A percentile compares a stretch with the other conserved stretches of the same genome.
Evolutionary conservation across 2,329 filamentous ascomycete genomes (phyloP).

Genomic region (Coleophoma crateriformis): DNA sequence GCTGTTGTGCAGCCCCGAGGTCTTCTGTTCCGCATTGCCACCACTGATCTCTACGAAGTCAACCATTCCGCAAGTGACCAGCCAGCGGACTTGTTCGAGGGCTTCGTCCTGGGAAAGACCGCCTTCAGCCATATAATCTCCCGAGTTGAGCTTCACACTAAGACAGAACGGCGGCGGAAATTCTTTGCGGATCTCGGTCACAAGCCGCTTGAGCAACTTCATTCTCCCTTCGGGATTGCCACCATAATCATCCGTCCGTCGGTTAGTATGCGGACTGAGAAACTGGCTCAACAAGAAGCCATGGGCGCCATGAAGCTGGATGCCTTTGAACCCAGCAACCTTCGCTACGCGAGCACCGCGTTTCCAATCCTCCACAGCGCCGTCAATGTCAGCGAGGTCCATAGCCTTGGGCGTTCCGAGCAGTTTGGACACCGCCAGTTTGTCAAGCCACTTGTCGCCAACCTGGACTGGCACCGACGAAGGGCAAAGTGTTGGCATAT

Average conservation of each 20-base stretch:
- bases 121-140: constrained; percentile 8
- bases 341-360: constrained; percentile 37
- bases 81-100: constrained; percentile 6
- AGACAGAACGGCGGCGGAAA: constrained; percentile 7
- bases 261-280: constrained; percentile 43
- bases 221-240: constrained; percentile 25
- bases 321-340: constrained; percentile 42
- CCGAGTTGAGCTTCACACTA: constrained; percentile 10
- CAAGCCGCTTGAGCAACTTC: constrained; percentile 6
- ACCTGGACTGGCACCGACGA: constrained; percentile 34
- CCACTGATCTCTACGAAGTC: constrained; percentile 13
- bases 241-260: constrained; percentile 49
- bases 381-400: constrained; percentile 5
- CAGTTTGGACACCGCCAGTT: constrained; percentile 9
- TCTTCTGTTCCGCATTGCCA: constrained; percentile 1
- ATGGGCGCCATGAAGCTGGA: constrained; percentile 49
- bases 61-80: constrained; percentile 6
- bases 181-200: constrained; percentile 7
- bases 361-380: constrained; percentile 5
- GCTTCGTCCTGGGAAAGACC: constrained; percentile 8
- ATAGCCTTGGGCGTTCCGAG: constrained; percentile 7
- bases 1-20: constrained; percentile 3
- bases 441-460: constrained; percentile 31
- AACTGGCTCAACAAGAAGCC: constrained; percentile 55
- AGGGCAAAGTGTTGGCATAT: constrained; percentile 28